Evolutionary conservation across 441 rosid genomes (phyloP).

Genomic region (Dalechampia spathulata): DNA sequence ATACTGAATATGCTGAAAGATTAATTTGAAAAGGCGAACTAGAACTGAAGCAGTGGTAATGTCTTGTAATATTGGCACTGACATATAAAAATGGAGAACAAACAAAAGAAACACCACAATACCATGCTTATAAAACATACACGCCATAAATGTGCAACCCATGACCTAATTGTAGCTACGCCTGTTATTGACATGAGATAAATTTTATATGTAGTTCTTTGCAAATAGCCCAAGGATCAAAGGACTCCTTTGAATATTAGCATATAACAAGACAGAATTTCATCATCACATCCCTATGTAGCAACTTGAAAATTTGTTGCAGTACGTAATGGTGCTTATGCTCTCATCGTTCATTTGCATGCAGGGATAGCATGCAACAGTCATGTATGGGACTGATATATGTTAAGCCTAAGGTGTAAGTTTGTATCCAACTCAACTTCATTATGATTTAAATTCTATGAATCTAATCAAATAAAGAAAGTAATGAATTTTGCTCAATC

Average conservation of each 20-base stretch:
- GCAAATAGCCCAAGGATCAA: neutral
- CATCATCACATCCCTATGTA: too few species aligned
- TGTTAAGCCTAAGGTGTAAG: neutral
- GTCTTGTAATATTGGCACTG: neutral
- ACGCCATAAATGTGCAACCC: neutral
- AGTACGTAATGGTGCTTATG: too few species aligned
- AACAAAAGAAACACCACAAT: neutral
- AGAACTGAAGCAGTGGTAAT: neutral
- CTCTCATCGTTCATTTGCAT: too few species aligned
- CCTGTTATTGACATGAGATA: neutral
- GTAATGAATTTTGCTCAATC: neutral
- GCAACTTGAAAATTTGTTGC: too few species aligned
- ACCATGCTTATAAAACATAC: neutral
- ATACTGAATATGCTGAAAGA: conserved; percentile 9
- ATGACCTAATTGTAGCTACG: neutral
- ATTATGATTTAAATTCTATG: neutral
- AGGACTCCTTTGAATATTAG: too few species aligned
- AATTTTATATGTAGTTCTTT: neutral
- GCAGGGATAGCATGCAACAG: neutral
- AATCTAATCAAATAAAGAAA: neutral
- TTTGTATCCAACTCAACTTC: neutral
- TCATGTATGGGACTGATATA: neutral
- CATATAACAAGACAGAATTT: too few species aligned
- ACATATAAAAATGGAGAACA: neutral
- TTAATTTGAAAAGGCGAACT: neutral